These are phyloP conservation scores for Serendipita sp. DNA, from an alignment of 768 basidiomycete genomes.

Conservation along the genomic window DNA sequence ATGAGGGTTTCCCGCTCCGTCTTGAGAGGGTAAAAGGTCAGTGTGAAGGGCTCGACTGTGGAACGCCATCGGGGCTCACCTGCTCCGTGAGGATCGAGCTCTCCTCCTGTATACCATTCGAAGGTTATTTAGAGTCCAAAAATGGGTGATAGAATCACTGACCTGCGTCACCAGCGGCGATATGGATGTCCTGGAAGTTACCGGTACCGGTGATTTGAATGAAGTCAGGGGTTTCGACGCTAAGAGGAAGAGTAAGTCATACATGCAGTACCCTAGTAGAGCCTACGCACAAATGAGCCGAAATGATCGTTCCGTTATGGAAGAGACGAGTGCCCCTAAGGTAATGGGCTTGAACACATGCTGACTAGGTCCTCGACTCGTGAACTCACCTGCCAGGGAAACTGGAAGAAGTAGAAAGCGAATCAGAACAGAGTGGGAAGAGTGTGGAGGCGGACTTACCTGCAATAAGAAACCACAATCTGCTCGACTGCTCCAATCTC, in stretches of 20 bases:
- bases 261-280: conserved; percentile 16
- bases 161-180: conserved; percentile 22
- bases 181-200: conserved; percentile 27
- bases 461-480: background rate
- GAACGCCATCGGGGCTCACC: conserved; percentile 29
- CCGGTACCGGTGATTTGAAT: conserved; percentile 49
- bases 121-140: background rate
- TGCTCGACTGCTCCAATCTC: background rate
- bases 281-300: conserved; percentile 14
- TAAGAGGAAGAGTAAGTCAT: conserved; percentile 6
- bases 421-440: background rate
- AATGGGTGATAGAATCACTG: background rate
- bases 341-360: too few relatives aligned
- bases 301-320: conserved; percentile 28
- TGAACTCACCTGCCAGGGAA: background rate
- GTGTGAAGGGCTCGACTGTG: background rate
- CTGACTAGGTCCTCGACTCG: background rate
- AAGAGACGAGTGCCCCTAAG: conserved; percentile 25
- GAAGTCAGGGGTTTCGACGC: conserved; percentile 52
- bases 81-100: conserved; percentile 27
- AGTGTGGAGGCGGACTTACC: background rate
- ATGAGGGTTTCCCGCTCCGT: conserved; percentile 21
- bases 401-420: background rate
- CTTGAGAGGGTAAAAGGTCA: background rate
- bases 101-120: conserved; percentile 20